Conservation (phyloP, 169 alveolate species). For the Babesia gibsoni region DNA sequence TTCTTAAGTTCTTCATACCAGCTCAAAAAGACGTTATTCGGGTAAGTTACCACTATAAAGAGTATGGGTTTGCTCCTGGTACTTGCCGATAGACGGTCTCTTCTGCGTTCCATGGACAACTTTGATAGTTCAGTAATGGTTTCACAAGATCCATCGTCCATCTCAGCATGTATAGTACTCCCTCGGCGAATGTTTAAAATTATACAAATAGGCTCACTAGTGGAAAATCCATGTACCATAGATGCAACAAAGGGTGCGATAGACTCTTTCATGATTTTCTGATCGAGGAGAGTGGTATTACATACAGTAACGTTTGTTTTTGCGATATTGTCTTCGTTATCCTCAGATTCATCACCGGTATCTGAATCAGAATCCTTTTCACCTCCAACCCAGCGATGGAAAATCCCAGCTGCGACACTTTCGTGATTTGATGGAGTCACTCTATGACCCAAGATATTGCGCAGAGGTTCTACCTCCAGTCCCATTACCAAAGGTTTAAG, state of each 20-base stretch:
- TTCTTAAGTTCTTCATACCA: constrained; percentile 21
- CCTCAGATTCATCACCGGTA: background rate
- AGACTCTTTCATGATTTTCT: constrained; percentile 28
- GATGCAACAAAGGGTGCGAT: constrained; percentile 33
- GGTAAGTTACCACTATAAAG: constrained; percentile 26
- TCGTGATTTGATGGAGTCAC: constrained; percentile 1
- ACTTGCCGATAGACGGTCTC: constrained; percentile 2
- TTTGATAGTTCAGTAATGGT: constrained; percentile 14
- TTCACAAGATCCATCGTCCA: constrained; percentile 38
- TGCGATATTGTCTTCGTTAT: background rate
- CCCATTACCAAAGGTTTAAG: constrained; percentile 33
- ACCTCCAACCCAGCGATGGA: constrained; percentile 1
- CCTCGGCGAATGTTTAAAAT: constrained; percentile 30
- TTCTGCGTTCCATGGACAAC: constrained; percentile 21
- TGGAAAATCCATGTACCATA: constrained; percentile 41
- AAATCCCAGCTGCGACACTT: background rate
- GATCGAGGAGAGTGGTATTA: constrained; percentile 37
- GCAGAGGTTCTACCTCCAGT: constrained; percentile 31
- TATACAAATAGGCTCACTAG: constrained; percentile 11
- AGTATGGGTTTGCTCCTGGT: constrained; percentile 11
- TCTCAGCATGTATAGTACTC: constrained; percentile 27
- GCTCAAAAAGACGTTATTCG: constrained; percentile 12
- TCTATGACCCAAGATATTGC: constrained; percentile 1
- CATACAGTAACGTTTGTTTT: background rate
- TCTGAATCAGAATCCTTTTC: background rate